Percentiles rank a stretch among this genome's conserved stretches.
These are phyloP conservation scores for Perkinsus marinus DNA, from an alignment of 169 alveolate species.

Conservation along the genomic window DNA sequence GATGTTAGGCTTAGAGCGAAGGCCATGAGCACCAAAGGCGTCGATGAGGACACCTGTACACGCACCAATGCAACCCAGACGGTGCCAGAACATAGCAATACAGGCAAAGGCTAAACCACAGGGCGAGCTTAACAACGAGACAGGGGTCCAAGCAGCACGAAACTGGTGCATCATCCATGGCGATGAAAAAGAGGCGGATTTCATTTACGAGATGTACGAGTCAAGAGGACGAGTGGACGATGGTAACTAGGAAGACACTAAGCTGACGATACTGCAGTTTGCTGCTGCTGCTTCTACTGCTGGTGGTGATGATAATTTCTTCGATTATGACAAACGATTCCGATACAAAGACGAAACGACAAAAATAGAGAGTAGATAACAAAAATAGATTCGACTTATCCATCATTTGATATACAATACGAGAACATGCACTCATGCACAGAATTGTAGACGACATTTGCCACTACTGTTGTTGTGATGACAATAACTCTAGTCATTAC, in stretches of 20 bases:
- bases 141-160: neutral
- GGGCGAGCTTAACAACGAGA: too few relatives aligned
- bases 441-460: neutral
- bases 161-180: neutral
- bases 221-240: too few relatives aligned
- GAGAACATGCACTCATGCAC: neutral
- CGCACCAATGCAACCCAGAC: neutral
- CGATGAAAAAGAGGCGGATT: neutral
- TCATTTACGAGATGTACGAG: neutral
- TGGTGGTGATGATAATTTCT: too few relatives aligned
- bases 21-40: neutral
- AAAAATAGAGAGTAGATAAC: neutral
- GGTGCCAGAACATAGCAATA: neutral
- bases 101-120: too few relatives aligned
- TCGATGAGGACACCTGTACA: neutral
- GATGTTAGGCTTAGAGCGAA: neutral
- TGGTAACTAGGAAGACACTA: neutral
- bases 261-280: neutral
- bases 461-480: neutral
- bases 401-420: neutral
- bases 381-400: neutral
- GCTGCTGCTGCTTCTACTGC: too few relatives aligned
- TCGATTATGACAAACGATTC: neutral
- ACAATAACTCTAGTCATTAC: too few relatives aligned
- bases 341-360: neutral